phyloP scores from a whole-genome alignment of 2,329 filamentous ascomycete genomes.

The Cercospora sesami region DNA sequence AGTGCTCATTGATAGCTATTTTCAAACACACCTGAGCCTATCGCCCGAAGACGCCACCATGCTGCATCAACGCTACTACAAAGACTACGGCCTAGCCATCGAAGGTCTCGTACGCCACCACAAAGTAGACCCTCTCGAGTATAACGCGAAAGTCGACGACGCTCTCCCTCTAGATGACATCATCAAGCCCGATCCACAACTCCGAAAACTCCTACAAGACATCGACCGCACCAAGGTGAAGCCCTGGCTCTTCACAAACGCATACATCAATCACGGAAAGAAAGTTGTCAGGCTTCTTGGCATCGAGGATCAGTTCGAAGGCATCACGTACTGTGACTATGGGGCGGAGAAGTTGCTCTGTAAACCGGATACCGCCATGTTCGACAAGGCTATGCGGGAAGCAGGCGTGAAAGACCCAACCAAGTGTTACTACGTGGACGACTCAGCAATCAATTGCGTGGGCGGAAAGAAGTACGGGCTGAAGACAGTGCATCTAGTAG shows the following conservation, averaged over 20 bases:
- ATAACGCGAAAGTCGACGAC: constrained; percentile 93
- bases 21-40: constrained; percentile 69
- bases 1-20: constrained; percentile 70
- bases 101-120: constrained; percentile 92
- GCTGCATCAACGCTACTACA: constrained; percentile 90
- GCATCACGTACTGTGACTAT: constrained; percentile 94
- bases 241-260: constrained; percentile 94
- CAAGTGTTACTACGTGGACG: constrained; percentile 92
- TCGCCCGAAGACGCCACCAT: constrained; percentile 74
- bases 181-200: constrained; percentile 72
- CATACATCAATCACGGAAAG: constrained; percentile 83
- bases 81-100: constrained; percentile 93
- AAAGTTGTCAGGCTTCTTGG: constrained; percentile 77
- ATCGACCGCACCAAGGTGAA: constrained; percentile 82
- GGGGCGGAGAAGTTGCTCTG: constrained; percentile 70
- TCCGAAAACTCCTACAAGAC: constrained; percentile 75
- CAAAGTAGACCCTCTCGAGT: constrained; percentile 90
- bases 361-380: constrained; percentile 84
- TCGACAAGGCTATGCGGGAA: constrained; percentile 81
- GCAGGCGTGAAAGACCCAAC: constrained; percentile 67
- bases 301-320: constrained; percentile 88
- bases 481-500: constrained; percentile 82
- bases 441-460: constrained; percentile 79
- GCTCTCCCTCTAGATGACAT: constrained; percentile 83
- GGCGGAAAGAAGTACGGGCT: constrained; percentile 79